Conservation (phyloP, 192 early-diverging fungal species). For the Dispira simplex region DNA sequence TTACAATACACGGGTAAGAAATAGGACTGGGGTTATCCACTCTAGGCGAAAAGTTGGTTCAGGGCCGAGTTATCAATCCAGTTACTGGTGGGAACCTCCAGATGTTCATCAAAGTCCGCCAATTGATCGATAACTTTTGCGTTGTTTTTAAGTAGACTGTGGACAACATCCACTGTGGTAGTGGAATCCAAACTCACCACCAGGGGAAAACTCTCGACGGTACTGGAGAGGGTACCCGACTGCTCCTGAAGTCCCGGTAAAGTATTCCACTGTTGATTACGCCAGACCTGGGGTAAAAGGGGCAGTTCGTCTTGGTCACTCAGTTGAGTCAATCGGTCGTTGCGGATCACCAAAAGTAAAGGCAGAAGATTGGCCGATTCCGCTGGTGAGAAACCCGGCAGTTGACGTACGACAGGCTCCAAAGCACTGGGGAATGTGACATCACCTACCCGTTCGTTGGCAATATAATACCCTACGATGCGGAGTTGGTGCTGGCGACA, state of each 20-base stretch:
- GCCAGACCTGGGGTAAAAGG: neutral
- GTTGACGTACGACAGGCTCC: too few relatives aligned
- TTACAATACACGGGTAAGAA: too few relatives aligned
- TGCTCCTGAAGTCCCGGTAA: neutral
- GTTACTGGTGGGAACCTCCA: constrained; percentile 24
- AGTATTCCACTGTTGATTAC: neutral
- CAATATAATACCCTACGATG: constrained; percentile 49
- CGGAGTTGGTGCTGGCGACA: constrained; percentile 25
- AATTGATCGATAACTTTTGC: neutral
- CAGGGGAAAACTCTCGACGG: neutral
- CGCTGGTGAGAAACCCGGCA: too few relatives aligned
- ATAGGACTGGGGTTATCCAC: too few relatives aligned
- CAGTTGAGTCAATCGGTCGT: too few relatives aligned
- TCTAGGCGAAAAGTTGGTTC: neutral
- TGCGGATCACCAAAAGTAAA: too few relatives aligned
- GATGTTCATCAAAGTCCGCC: constrained; percentile 32
- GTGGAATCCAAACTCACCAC: neutral
- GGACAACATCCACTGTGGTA: neutral
- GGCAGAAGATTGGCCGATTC: too few relatives aligned
- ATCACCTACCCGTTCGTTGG: constrained; percentile 22
- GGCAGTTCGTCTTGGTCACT: too few relatives aligned
- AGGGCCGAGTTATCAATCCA: constrained; percentile 25
- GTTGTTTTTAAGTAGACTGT: neutral
- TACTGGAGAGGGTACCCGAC: neutral
- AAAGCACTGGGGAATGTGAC: too few relatives aligned